Evolutionary conservation across 2,329 filamentous ascomycete genomes (phyloP).

Genomic region (Ambrosiella xylebori): DNA sequence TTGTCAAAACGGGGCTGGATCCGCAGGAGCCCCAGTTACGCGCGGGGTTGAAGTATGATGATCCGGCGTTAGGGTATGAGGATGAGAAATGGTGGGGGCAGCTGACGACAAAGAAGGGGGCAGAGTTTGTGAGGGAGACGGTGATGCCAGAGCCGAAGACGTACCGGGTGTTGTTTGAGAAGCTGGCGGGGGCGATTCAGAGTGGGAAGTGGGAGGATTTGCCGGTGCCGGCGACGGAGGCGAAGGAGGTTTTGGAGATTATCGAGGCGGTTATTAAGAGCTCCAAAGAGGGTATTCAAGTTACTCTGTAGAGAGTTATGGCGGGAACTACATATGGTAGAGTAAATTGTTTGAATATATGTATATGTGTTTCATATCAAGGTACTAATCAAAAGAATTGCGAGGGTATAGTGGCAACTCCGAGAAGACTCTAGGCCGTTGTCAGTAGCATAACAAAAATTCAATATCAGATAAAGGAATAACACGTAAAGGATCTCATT

Average conservation of each 20-base stretch:
- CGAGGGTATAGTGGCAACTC: slow-evolving; percentile 2
- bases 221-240: slow-evolving; percentile 35
- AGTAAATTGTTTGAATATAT: not conserved
- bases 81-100: slow-evolving; percentile 35
- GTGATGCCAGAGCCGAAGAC: slow-evolving; percentile 46
- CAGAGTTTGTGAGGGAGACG: slow-evolving; percentile 32
- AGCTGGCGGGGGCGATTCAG: slow-evolving; percentile 30
- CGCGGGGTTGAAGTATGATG: slow-evolving; percentile 41
- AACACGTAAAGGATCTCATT: too few species aligned
- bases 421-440: not conserved
- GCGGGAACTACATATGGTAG: not conserved
- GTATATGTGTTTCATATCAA: not conserved
- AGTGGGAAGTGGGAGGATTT: slow-evolving; percentile 32
- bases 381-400: slow-evolving; percentile 1
- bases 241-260: slow-evolving; percentile 34
- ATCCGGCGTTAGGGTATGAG: slow-evolving; percentile 49
- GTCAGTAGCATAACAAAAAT: not conserved
- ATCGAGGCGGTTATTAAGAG: slow-evolving; percentile 36
- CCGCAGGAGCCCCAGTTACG: slow-evolving; percentile 59
- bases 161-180: slow-evolving; percentile 50
- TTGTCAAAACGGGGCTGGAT: slow-evolving; percentile 55
- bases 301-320: slow-evolving; percentile 15
- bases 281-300: slow-evolving; percentile 29
- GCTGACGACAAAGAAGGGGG: slow-evolving; percentile 36
- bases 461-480: not conserved